Evolutionary conservation across 441 rosid species (phyloP), one percentile per base, ranked within the genome.

Genomic region (Erodium moschatum): DNA sequence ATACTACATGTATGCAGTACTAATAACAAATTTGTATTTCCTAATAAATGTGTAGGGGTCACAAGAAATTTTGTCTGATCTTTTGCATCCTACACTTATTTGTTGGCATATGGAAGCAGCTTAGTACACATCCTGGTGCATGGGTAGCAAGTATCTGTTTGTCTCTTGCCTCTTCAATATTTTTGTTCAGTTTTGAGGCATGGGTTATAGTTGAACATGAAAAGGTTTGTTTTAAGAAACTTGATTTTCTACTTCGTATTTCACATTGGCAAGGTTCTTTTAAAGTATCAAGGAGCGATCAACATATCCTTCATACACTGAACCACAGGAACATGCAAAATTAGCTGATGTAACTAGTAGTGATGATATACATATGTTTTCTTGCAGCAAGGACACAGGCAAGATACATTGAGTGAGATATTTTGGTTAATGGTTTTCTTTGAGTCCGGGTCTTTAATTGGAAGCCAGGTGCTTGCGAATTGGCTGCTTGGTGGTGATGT

Each of bases 371-470:
- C 16, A 7, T 18, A 52, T 66, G 6, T 71, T 69, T 78, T 56
- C 16, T 15, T 83, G 79, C 87, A 94, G 97, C 87, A 78, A 83
- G 96, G 96, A 67, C 90, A 83, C 70, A 77, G 91, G 67, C 90
- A 85, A 75, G 96, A 89, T 66, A 74, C 81, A 66, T 79, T 91
- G 76, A 86, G 75, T 63, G 96, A 88, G 65, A 86, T 87, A 20
- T 91, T 91, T 74, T 89, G 97, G 99, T 77, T 89, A 64, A 91
- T 94, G 97, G 83, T 86, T 64, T 87, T 89, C 69, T 80, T 89
- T 12, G 97, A 91, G 83, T 86, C 97, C 15, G 90, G 81, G 46
- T 79, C 91, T 61, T 83, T 85, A 42, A 80, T 89, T 65, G 91
- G 89, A 78, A 83, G 90, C 79, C 97, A 91, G 80, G 81, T 84